Conservation (phyloP, 352 stramenopile species). For the Phytophthora hybrid region DNA sequence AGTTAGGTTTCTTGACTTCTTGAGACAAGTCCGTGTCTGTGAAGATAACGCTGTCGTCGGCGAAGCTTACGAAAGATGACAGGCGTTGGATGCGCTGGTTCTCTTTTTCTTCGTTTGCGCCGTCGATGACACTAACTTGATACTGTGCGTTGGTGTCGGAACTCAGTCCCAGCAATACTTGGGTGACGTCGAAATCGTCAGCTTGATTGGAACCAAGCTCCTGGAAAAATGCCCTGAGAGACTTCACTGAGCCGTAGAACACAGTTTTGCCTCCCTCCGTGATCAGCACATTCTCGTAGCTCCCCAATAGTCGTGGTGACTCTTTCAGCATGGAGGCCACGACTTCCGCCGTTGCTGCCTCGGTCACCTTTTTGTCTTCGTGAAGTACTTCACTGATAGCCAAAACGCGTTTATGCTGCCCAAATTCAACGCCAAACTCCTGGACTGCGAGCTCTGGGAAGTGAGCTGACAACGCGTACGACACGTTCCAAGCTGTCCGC, state of each 20-base stretch:
- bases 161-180: constrained; percentile 29
- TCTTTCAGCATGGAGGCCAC: constrained; percentile 32
- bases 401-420: constrained; percentile 30
- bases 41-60: constrained; percentile 30
- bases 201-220: constrained; percentile 13
- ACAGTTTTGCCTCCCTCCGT: constrained; percentile 23
- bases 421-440: constrained; percentile 31
- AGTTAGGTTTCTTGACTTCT: neutral
- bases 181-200: constrained; percentile 7
- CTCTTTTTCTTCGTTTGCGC: constrained; percentile 24
- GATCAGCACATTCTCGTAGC: constrained; percentile 29
- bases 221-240: constrained; percentile 17
- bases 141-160: constrained; percentile 11
- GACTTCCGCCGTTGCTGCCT: constrained; percentile 14
- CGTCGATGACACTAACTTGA: constrained; percentile 30
- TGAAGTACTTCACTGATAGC: constrained; percentile 27
- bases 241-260: constrained; percentile 33
- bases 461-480: constrained; percentile 22
- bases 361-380: constrained; percentile 1
- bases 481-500: constrained; percentile 31
- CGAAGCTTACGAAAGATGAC: constrained; percentile 31
- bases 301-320: constrained; percentile 18
- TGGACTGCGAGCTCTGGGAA: constrained; percentile 32
- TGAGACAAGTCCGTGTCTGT: constrained; percentile 7
- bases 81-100: constrained; percentile 22